Evolutionary conservation across 768 basidiomycete species (phyloP).

Genomic region (Leccinum uliginosum): DNA sequence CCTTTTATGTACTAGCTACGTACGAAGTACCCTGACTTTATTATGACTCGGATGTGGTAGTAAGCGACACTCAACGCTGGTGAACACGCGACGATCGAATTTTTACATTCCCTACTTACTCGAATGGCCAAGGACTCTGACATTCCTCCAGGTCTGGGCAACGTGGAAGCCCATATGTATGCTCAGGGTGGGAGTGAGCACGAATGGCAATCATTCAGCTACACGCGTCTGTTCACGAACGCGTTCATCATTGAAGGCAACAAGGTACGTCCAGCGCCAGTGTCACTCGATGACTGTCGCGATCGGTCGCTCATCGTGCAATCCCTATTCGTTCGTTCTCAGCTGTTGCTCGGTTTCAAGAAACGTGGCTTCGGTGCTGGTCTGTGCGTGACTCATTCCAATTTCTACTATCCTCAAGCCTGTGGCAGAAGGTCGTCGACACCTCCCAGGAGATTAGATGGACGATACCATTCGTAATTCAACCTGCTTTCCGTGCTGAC

Average conservation of each 20-base stretch:
- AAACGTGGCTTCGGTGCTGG: constrained; percentile 72
- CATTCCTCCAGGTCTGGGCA: constrained; percentile 42
- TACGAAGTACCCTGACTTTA: neutral
- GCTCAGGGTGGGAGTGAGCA: constrained; percentile 37
- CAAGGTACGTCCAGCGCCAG: constrained; percentile 33
- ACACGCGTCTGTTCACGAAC: constrained; percentile 57
- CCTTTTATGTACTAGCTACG: constrained; percentile 13
- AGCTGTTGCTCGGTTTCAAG: constrained; percentile 74
- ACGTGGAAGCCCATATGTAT: constrained; percentile 22
- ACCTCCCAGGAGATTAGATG: neutral
- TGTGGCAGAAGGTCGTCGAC: neutral
- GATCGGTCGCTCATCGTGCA: neutral
- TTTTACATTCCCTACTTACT: neutral
- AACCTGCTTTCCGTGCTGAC: neutral
- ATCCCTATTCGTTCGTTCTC: constrained; percentile 35
- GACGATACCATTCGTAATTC: too few species aligned
- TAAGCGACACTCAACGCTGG: neutral
- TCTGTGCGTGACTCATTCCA: constrained; percentile 42
- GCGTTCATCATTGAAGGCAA: constrained; percentile 57
- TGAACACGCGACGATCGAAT: neutral
- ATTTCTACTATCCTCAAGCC: neutral
- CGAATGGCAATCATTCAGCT: constrained; percentile 45
- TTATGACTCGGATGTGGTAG: neutral
- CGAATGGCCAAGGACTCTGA: constrained; percentile 12
- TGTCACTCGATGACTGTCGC: neutral